A percentile compares a stretch with the other conserved stretches of the same genome.
phyloP scores from a whole-genome alignment of 352 stramenopile species.

The Peronospora tabacina region DNA sequence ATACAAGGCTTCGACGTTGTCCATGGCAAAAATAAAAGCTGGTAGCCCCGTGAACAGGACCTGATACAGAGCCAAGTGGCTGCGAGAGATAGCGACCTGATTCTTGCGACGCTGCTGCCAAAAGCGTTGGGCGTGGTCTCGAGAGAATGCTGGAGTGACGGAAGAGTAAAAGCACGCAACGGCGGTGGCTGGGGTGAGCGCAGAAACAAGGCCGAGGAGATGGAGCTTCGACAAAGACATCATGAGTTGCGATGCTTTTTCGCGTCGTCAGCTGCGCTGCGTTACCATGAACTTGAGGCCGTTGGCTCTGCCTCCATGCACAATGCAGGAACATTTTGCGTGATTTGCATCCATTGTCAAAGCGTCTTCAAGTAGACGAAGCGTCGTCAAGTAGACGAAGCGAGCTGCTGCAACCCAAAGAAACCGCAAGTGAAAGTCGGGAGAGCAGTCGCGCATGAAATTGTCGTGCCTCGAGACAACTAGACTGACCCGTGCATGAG shows the following conservation, averaged over 20 bases:
- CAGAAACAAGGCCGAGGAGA: conserved; percentile 16
- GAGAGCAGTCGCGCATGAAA: conserved; percentile 24
- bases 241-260: conserved; percentile 21
- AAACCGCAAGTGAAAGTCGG: conserved; percentile 16
- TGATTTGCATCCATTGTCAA: conserved; percentile 3
- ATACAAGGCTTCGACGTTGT: conserved; percentile 12
- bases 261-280: conserved; percentile 11
- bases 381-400: too few relatives aligned
- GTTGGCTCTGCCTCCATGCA: neutral
- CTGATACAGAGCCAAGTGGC: conserved; percentile 18
- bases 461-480: conserved; percentile 12
- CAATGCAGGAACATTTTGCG: neutral
- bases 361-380: neutral
- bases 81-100: conserved; percentile 9
- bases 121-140: conserved; percentile 6
- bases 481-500: neutral
- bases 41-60: neutral
- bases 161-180: conserved; percentile 8
- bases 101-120: conserved; percentile 8
- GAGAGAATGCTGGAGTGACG: conserved; percentile 18
- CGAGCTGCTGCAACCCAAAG: conserved; percentile 16
- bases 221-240: conserved; percentile 14
- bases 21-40: conserved; percentile 17
- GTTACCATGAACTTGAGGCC: neutral
- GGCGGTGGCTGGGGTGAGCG: conserved; percentile 10